Conservation (phyloP, 176 grass and related monocot species). For the Oryza glaberrima region DNA sequence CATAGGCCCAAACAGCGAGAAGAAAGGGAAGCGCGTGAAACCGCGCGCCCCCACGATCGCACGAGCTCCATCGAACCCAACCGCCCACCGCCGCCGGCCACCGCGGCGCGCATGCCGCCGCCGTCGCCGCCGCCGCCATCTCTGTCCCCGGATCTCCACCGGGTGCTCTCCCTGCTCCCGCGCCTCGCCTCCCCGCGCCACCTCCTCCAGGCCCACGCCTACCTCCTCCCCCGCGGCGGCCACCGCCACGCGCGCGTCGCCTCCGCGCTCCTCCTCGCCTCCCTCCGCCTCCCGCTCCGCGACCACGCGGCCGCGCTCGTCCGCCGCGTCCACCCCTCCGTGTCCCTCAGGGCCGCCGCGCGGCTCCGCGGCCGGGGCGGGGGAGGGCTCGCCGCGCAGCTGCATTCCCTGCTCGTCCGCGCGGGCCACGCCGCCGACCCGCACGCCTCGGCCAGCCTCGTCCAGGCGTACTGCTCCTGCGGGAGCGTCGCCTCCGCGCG, state of each 20-base stretch:
- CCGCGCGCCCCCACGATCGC: conserved; percentile 12
- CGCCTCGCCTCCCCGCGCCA: conserved; percentile 35
- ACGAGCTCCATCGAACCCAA: not conserved
- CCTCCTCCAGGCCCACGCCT: conserved; percentile 52
- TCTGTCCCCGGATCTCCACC: conserved; percentile 23
- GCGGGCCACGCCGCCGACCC: conserved; percentile 44
- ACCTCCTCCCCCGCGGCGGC: conserved; percentile 46
- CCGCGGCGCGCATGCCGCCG: conserved; percentile 18
- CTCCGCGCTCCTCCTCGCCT: conserved; percentile 50
- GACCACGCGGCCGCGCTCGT: conserved; percentile 32
- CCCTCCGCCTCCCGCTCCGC: conserved; percentile 43
- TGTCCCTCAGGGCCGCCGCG: conserved; percentile 33
- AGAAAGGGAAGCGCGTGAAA: not conserved
- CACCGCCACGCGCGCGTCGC: conserved; percentile 43
- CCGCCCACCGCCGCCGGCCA: not conserved
- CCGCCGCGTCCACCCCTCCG: conserved; percentile 28
- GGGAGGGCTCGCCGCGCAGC: conserved; percentile 38
- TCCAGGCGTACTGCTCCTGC: conserved; percentile 53
- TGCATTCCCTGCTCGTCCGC: conserved; percentile 48
- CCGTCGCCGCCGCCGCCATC: conserved; percentile 26
- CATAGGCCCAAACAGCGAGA: not conserved
- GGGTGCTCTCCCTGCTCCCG: conserved; percentile 40
- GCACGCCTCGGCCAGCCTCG: conserved; percentile 54
- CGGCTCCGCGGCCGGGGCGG: conserved; percentile 9
- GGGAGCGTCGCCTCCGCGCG: conserved; percentile 42